Base-by-base conservation (phyloP, 768 basidiomycete species). In the Suillus weaverae region DNA sequence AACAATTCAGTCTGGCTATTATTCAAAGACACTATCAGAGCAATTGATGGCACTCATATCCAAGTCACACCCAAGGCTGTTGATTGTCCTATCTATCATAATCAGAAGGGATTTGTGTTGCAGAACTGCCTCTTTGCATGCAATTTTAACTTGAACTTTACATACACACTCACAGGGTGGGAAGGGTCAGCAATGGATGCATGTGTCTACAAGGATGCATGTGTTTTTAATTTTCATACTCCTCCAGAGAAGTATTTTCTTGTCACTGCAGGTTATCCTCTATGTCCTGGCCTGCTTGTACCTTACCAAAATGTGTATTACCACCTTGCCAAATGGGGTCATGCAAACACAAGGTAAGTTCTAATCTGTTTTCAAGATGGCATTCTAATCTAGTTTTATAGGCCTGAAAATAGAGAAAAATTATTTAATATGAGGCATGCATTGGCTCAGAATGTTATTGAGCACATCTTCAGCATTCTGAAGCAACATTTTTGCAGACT, bases 41-140 rank as follows among this genome's bases (percentile, higher is more conserved):
- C 76, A 1, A 67, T 80, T 1, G 76, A 81, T 69, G 74, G 79
- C 3, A 60, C 39, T 8, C 64, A 60, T 38, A 66, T 62, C 20
- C 48, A 18, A 9, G 54, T 43, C 14, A 22, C 32, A 5, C 56
- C 60, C 16, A 43, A 62, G 2, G 59, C 46, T 5, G 36, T 30
- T n/a, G 18, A 26, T 8, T 35, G 14, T 18, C 30, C 30, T 7
- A 46, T 46, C 14, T 66, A 62, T 36, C 67, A 46, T 20, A 69
- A 70, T 46, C 57, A 60, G 4, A 70, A 70, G 46, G 68, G 70
- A 5, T 53, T 22, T 11, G 30, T 65, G 4, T 62, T 53, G 1
- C 64, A 66, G 30, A 71, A 69, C 43, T 65, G 67, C 2, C 66
- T 71, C 4, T 70, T 69, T 22, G 62, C 41, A 0, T 67, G 63